phyloP scores from a whole-genome alignment of 768 basidiomycete genomes.

The Candolleomyces aberdarensis region DNA sequence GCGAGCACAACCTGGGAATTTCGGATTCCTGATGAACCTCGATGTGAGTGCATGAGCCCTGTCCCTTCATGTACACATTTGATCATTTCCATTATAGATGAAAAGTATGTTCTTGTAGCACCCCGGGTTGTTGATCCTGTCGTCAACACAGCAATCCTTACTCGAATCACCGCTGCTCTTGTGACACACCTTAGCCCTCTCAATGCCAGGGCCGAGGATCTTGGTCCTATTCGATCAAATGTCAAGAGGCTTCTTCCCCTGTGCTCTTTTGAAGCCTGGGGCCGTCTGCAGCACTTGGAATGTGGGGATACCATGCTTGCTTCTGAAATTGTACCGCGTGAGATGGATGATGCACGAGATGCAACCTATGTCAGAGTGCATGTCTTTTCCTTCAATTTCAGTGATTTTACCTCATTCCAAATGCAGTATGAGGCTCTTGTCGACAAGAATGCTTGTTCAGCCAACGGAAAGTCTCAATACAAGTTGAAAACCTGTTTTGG shows the following conservation, averaged over 20 bases:
- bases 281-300: background rate
- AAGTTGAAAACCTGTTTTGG: background rate
- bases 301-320: slow-evolving; percentile 2
- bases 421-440: background rate
- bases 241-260: background rate
- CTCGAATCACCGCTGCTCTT: background rate
- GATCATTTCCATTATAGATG: background rate
- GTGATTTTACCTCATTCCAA: background rate
- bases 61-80: background rate
- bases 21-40: background rate
- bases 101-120: background rate
- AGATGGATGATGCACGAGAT: background rate
- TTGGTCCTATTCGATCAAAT: background rate
- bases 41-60: background rate
- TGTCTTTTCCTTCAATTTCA: background rate
- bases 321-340: background rate
- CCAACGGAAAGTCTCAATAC: background rate
- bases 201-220: background rate
- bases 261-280: background rate
- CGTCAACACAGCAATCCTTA: too few species aligned
- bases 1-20: background rate
- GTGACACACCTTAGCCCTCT: background rate
- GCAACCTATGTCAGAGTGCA: background rate
- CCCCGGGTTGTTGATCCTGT: background rate
- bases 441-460: background rate